Conservation (phyloP, 352 stramenopile genomes). For the Saprolegnia parasitica region DNA sequence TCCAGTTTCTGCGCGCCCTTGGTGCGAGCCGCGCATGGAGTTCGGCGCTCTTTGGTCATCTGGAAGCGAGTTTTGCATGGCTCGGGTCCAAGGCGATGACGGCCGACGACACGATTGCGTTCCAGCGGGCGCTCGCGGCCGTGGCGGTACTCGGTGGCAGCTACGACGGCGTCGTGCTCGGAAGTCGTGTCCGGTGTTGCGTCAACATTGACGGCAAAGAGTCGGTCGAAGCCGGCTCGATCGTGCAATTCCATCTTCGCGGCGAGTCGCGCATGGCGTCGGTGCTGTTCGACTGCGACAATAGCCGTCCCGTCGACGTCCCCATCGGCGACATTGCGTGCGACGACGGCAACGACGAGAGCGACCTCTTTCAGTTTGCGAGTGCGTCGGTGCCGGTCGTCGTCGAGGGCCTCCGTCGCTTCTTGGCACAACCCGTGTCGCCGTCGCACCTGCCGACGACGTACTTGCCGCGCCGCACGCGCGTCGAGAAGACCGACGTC, state of each 20-base stretch:
- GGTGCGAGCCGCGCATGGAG: slow-evolving; percentile 31
- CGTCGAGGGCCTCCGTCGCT: slow-evolving; percentile 24
- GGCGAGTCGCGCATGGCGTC: slow-evolving; percentile 41
- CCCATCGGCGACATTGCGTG: slow-evolving; percentile 49
- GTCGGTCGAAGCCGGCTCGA: slow-evolving; percentile 62
- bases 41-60: neutral
- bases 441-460: slow-evolving; percentile 39
- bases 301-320: slow-evolving; percentile 49
- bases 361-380: slow-evolving; percentile 31
- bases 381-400: neutral
- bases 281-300: slow-evolving; percentile 69
- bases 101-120: neutral
- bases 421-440: slow-evolving; percentile 41
- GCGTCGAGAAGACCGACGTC: slow-evolving; percentile 67
- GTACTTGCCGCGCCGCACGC: slow-evolving; percentile 37
- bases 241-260: slow-evolving; percentile 53
- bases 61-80: neutral
- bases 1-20: slow-evolving; percentile 44
- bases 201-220: slow-evolving; percentile 76
- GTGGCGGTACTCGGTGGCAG: slow-evolving; percentile 53
- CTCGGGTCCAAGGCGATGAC: neutral
- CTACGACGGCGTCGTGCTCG: slow-evolving; percentile 46
- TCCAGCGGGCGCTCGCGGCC: slow-evolving; percentile 39
- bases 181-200: slow-evolving; percentile 60
- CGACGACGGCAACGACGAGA: slow-evolving; percentile 38